Evolutionary conservation across 345 rosid species (phyloP).

Genomic region (Citrus trifoliata): DNA sequence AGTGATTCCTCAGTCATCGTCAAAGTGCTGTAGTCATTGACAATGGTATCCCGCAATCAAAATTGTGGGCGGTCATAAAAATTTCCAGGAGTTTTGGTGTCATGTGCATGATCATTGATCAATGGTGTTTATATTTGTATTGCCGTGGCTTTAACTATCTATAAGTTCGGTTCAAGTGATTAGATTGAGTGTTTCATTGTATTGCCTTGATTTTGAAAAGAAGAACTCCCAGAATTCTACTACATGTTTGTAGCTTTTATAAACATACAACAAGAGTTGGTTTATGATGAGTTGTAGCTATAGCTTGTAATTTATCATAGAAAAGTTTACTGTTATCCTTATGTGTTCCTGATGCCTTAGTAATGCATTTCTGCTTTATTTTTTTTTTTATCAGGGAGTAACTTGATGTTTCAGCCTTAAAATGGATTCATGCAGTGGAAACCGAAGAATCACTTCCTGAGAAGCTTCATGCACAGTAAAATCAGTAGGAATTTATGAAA

Average conservation of each 20-base stretch:
- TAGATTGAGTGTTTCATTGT: neutral
- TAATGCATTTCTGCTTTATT: neutral
- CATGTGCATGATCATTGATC: neutral
- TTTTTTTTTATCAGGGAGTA: slow-evolving; percentile 6
- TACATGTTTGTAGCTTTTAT: neutral
- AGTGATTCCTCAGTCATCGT: neutral
- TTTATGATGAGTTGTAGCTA: neutral
- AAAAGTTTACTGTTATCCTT: neutral
- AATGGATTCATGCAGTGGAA: neutral
- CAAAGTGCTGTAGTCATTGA: neutral
- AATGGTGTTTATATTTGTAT: neutral
- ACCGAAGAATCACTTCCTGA: neutral
- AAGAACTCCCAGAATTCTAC: neutral
- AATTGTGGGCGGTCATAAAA: neutral
- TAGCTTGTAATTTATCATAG: neutral
- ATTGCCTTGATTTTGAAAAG: neutral
- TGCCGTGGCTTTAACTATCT: neutral
- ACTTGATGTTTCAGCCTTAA: neutral
- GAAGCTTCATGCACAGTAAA: neutral
- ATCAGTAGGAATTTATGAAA: neutral
- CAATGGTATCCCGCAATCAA: neutral
- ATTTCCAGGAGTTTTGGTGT: neutral
- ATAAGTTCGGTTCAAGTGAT: neutral
- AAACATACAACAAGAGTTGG: neutral
- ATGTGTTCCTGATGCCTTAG: neutral